Conservation (phyloP, 1,139 yeast genomes). For the Diutina siamensis region DNA sequence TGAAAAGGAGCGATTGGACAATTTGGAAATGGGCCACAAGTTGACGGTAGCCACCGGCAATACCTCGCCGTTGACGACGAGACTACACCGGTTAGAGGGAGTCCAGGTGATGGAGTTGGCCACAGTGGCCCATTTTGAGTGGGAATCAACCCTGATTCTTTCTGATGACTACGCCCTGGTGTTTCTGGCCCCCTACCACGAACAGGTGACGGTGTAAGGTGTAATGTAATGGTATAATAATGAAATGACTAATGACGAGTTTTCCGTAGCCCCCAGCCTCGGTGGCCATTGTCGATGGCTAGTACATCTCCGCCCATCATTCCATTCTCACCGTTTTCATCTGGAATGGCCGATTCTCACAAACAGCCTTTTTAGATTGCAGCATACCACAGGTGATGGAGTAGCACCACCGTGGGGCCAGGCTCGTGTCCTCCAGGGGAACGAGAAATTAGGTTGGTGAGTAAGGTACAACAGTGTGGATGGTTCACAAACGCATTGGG, state of each 20-base stretch:
- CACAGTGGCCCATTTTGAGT: not conserved
- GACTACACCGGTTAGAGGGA: not conserved
- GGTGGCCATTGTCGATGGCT: no score
- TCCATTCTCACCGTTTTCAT: not conserved
- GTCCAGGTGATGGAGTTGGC: conserved; percentile 1
- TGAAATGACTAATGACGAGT: not conserved
- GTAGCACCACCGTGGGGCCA: not conserved
- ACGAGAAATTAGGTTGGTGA: no score
- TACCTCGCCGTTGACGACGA: not conserved
- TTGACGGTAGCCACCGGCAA: not conserved
- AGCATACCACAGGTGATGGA: not conserved
- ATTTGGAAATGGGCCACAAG: not conserved
- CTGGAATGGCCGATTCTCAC: not conserved
- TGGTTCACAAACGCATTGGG: no score
- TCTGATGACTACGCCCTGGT: not conserved
- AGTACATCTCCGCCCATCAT: not conserved
- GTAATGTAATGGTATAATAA: no score
- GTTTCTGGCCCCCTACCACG: not conserved
- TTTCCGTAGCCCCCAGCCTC: no score
- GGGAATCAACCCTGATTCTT: not conserved
- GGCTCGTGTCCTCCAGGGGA: not conserved
- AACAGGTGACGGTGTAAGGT: not conserved
- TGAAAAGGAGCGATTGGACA: not conserved
- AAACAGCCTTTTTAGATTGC: not conserved
- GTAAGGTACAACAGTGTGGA: no score